phyloP scores from a whole-genome alignment of 345 rosid genomes.

The Brassica nigra region DNA sequence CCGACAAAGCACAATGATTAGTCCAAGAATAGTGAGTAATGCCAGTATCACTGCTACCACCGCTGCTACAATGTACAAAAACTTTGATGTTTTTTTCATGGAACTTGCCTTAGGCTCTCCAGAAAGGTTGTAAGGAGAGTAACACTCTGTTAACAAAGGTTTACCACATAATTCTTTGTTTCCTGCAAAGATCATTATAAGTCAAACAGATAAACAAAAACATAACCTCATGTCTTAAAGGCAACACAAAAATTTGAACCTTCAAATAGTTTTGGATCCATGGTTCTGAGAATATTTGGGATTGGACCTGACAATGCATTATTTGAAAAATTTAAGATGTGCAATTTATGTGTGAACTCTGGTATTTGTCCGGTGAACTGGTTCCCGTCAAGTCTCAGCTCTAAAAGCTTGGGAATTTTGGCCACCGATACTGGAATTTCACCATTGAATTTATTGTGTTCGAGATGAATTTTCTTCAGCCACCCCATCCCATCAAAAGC shows the following conservation, averaged over 20 bases:
- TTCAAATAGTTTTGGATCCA: conserved; percentile 46
- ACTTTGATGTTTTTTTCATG: conserved; percentile 10
- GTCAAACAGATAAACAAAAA: not conserved
- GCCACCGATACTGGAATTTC: conserved; percentile 63
- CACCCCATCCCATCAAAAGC: conserved; percentile 62
- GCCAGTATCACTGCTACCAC: conserved; percentile 33
- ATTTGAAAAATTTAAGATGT: conserved; percentile 51
- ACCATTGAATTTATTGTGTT: conserved; percentile 58
- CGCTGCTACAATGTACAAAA: conserved; percentile 32
- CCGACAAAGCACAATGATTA: conserved; percentile 5
- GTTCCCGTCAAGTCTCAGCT: conserved; percentile 64
- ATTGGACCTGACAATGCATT: conserved; percentile 65
- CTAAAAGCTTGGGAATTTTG: conserved; percentile 53
- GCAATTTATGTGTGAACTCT: conserved; percentile 43
- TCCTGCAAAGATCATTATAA: conserved; percentile 44
- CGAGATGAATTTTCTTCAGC: conserved; percentile 66
- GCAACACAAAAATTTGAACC: conserved; percentile 38
- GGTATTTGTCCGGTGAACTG: conserved; percentile 64
- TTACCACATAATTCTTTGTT: conserved; percentile 70
- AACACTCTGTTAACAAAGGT: conserved; percentile 48
- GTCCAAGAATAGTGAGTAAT: conserved; percentile 3
- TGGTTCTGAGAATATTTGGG: conserved; percentile 49
- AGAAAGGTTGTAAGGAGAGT: conserved; percentile 12
- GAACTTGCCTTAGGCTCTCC: not conserved
- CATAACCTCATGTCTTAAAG: not conserved